Evolutionary conservation across 805 yeast species (phyloP).

Genomic region (Candida ponderosae): DNA sequence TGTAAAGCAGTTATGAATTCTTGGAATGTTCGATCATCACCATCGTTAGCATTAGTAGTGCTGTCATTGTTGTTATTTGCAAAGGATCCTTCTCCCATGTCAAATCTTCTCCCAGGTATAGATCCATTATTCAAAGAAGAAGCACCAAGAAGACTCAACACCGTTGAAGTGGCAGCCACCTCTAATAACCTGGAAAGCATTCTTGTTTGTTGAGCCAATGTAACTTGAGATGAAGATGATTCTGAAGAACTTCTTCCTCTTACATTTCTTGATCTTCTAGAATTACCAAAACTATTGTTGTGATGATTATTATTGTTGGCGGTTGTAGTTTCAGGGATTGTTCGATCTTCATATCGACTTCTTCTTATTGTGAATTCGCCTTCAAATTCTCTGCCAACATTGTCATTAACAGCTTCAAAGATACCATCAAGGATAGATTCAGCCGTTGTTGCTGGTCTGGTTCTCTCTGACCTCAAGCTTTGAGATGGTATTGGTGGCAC

Average conservation of each 20-base stretch:
- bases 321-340: background rate
- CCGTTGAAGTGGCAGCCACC: conserved; percentile 38
- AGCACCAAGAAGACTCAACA: conserved; percentile 28
- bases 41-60: conserved; percentile 1
- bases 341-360: too few relatives aligned
- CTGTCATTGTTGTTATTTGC: conserved; percentile 1
- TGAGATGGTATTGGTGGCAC: too few relatives aligned
- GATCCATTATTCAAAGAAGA: conserved; percentile 4
- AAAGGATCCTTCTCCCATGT: conserved; percentile 17
- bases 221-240: background rate
- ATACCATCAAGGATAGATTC: too few relatives aligned
- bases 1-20: conserved; percentile 35
- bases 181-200: conserved; percentile 35
- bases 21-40: conserved; percentile 30
- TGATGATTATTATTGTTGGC: background rate
- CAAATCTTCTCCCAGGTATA: conserved; percentile 20
- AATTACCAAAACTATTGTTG: background rate
- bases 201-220: conserved; percentile 24
- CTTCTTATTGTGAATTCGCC: too few relatives aligned
- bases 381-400: too few relatives aligned
- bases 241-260: background rate
- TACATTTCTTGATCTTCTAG: background rate
- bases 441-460: too few relatives aligned
- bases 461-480: too few relatives aligned
- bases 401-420: too few relatives aligned